These are phyloP conservation scores for Codiaeum variegatum DNA, from an alignment of 441 rosid genomes.

Conservation along the genomic window DNA sequence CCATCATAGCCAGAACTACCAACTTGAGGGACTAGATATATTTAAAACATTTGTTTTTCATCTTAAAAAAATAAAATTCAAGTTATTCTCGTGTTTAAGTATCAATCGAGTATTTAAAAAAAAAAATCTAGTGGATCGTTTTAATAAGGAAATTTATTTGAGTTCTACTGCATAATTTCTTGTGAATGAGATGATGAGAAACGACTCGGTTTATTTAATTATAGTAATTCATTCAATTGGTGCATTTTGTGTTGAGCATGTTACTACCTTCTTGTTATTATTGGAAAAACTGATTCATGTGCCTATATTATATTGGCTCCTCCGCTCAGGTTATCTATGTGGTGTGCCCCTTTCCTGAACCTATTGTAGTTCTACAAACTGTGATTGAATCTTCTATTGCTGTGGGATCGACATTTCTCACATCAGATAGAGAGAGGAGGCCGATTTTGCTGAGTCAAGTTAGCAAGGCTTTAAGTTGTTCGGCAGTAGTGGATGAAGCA, in stretches of 20 bases:
- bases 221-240: not conserved
- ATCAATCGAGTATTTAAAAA: not conserved
- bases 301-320: conserved; percentile 21
- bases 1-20: not conserved
- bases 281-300: conserved; percentile 10
- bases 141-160: not conserved
- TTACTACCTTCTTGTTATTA: not conserved
- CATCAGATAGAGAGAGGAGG: conserved; percentile 76
- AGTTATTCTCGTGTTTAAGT: not conserved
- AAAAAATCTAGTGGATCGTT: not conserved
- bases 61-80: not conserved
- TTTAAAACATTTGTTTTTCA: not conserved
- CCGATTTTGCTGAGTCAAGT: conserved; percentile 68
- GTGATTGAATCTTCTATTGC: conserved; percentile 86
- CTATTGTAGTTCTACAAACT: conserved; percentile 81
- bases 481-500: conserved; percentile 89
- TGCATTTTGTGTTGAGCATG: conserved; percentile 3
- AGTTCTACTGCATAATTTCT: not conserved
- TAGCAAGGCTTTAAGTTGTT: conserved; percentile 80
- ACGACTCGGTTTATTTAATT: not conserved
- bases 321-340: conserved; percentile 82
- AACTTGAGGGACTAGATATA: not conserved
- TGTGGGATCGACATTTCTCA: conserved; percentile 67
- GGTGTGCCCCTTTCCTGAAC: conserved; percentile 99
- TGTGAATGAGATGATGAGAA: not conserved